Conservation (phyloP, 2,329 filamentous ascomycete species). For the Sclerotinia trifoliorum region DNA sequence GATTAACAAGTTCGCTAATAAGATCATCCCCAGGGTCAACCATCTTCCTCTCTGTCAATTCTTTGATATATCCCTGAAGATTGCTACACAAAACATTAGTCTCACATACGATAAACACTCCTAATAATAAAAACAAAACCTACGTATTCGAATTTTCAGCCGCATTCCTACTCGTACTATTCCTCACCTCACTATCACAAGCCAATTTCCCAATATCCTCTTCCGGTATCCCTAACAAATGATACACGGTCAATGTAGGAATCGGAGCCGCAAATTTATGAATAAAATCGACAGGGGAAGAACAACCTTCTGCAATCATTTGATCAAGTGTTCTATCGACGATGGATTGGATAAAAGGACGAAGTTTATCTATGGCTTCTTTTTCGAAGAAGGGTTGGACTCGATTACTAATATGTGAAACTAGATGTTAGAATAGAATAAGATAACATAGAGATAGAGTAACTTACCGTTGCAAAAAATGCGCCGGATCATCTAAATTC, state of each 20-base stretch:
- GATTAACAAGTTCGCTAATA: background rate
- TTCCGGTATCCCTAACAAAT: background rate
- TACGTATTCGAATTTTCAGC: conserved; percentile 6
- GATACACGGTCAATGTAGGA: conserved; percentile 40
- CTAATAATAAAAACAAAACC: conserved; percentile 40
- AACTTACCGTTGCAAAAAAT: conserved; percentile 46
- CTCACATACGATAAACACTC: background rate
- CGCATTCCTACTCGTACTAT: conserved; percentile 13
- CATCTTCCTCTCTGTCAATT: background rate
- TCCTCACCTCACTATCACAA: background rate
- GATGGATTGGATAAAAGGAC: conserved; percentile 49
- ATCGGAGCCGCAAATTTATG: conserved; percentile 49
- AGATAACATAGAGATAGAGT: background rate
- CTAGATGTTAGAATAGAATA: background rate
- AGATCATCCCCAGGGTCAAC: background rate
- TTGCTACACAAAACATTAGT: background rate
- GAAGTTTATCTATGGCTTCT: conserved; percentile 43
- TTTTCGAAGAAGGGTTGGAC: conserved; percentile 46
- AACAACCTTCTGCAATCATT: conserved; percentile 42
- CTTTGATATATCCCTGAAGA: background rate
- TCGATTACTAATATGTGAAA: conserved; percentile 25
- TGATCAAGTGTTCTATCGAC: conserved; percentile 46
- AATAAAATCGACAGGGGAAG: conserved; percentile 47
- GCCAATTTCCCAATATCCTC: conserved; percentile 40
- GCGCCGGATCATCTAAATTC: conserved; percentile 50